Conservation (phyloP, 1,139 yeast genomes). For the Spathaspora sp. region DNA sequence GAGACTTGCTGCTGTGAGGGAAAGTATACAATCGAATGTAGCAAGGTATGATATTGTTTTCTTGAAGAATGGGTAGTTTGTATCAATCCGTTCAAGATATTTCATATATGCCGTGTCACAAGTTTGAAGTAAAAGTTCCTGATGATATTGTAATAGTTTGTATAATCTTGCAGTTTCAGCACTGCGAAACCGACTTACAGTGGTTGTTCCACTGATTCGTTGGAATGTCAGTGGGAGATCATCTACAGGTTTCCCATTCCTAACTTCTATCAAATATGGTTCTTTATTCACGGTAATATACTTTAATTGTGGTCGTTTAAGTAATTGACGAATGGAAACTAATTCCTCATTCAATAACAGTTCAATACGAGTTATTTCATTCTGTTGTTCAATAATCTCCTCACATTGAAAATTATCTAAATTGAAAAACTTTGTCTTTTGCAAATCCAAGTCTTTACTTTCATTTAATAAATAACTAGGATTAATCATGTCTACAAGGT, state of each 20-base stretch:
- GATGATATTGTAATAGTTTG: constrained; percentile 57
- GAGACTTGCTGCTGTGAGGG: constrained; percentile 64
- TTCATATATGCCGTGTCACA: constrained; percentile 56
- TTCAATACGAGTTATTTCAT: constrained; percentile 47
- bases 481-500: constrained; percentile 55
- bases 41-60: constrained; percentile 54
- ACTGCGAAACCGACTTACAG: constrained; percentile 71
- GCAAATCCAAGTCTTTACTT: constrained; percentile 39
- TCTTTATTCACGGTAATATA: constrained; percentile 61
- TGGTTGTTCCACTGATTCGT: constrained; percentile 68
- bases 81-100: constrained; percentile 49
- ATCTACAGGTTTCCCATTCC: constrained; percentile 53
- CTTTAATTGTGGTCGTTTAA: constrained; percentile 59
- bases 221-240: constrained; percentile 73
- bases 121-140: constrained; percentile 54
- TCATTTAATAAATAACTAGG: constrained; percentile 56
- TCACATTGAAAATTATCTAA: constrained; percentile 38
- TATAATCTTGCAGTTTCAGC: constrained; percentile 54
- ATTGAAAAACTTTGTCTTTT: constrained; percentile 56
- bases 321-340: constrained; percentile 34
- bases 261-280: constrained; percentile 71
- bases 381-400: constrained; percentile 36
- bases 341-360: constrained; percentile 52
- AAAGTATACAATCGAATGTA: constrained; percentile 69
- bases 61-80: constrained; percentile 51